A percentile compares a stretch with the other conserved stretches of the same genome.
Evolutionary conservation across 2,329 filamentous ascomycete species (phyloP).

Genomic region (Sporothrix mexicana): DNA sequence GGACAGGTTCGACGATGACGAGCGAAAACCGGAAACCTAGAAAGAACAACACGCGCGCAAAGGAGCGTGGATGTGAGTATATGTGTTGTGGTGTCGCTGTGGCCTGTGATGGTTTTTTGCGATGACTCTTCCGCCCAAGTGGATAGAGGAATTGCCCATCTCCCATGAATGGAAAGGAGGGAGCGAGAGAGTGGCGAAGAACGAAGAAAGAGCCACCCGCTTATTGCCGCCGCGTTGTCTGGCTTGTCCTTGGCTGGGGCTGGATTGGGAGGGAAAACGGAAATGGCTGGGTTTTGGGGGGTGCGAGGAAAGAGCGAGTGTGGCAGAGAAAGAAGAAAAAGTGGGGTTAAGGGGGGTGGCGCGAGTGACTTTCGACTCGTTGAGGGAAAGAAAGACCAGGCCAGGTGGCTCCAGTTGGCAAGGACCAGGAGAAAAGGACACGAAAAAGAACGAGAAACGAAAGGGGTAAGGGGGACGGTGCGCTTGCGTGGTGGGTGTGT

Average conservation of each 20-base stretch:
- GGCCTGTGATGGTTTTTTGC: constrained; percentile 37
- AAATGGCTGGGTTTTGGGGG: constrained; percentile 34
- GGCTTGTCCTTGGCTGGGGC: constrained; percentile 38
- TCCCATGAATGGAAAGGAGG: constrained; percentile 25
- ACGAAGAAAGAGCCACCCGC: constrained; percentile 32
- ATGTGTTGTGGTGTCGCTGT: constrained; percentile 31
- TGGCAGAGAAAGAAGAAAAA: constrained; percentile 31
- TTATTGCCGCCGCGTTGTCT: constrained; percentile 35
- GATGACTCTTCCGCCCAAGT: constrained; percentile 38
- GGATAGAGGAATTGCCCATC: constrained; percentile 22
- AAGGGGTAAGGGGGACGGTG: constrained; percentile 3
- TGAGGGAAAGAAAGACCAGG: constrained; percentile 23
- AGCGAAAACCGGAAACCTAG: constrained; percentile 33
- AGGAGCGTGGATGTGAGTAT: constrained; percentile 38
- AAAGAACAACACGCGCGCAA: constrained; percentile 31
- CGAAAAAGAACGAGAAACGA: background rate
- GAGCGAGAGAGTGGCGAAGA: constrained; percentile 24
- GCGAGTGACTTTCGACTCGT: constrained; percentile 24
- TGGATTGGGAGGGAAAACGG: constrained; percentile 33
- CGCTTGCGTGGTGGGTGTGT: constrained; percentile 3
- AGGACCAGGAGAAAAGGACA: constrained; percentile 27
- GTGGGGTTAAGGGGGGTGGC: constrained; percentile 36
- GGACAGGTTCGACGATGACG: constrained; percentile 27
- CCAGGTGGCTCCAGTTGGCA: constrained; percentile 47
- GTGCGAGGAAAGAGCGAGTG: constrained; percentile 17